Percentiles rank a stretch among this genome's conserved stretches.
Evolutionary conservation across 176 grass and related monocot species (phyloP).

Genomic region (barley (Hordeum vulgare)): MorexV3_pseudomolecules_assembly NC_058522.1:529894125-529894624

Average conservation of each 20-base stretch:
- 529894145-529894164: not conserved
- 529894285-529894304: not conserved
- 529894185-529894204: not conserved
- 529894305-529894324: not conserved
- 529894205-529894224: not conserved
- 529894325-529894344: not conserved
- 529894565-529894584: slow-evolving; percentile 58
- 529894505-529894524: not conserved
- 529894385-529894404: not conserved
- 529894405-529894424: not conserved
- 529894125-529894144: not conserved
- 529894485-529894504: slow-evolving; percentile 9
- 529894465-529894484: not conserved
- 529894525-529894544: not conserved
- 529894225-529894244: not conserved
- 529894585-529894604: slow-evolving; percentile 84
- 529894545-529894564: slow-evolving; percentile 10
- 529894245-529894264: not conserved
- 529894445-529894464: not conserved
- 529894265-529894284: not conserved
- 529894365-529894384: not conserved
- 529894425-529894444: not conserved
- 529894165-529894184: not conserved
- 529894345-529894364: not conserved
- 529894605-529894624: slow-evolving; percentile 82